Evolutionary conservation across 176 grass and related monocot genomes (phyloP).

Genomic region (Cenchrus fungigraminus): DNA sequence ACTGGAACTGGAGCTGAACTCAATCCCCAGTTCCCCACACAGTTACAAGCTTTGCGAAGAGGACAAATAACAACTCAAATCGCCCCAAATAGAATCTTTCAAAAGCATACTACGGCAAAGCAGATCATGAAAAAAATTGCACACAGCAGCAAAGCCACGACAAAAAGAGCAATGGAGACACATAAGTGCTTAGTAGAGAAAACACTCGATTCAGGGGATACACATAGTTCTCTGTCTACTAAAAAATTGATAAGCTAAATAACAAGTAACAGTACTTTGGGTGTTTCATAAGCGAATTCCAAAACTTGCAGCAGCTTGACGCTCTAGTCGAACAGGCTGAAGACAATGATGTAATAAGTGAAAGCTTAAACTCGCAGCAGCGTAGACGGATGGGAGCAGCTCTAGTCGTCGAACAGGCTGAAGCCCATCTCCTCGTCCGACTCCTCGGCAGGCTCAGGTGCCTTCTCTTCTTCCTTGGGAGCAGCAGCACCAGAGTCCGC

Average conservation of each 20-base stretch:
- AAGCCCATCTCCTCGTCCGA: constrained; percentile 70
- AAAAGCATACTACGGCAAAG: too few relatives aligned
- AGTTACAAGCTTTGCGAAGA: too few relatives aligned
- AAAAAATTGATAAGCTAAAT: neutral
- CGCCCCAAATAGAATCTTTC: too few relatives aligned
- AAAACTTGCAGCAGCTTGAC: constrained; percentile 43
- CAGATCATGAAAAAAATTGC: neutral
- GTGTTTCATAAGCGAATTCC: neutral
- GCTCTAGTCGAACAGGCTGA: constrained; percentile 70
- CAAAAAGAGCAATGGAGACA: neutral
- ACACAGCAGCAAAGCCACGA: neutral
- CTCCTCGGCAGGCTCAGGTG: constrained; percentile 53
- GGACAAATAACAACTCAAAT: too few relatives aligned
- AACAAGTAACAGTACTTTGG: neutral
- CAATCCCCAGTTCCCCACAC: too few relatives aligned
- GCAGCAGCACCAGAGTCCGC: constrained; percentile 43
- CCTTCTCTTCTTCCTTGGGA: constrained; percentile 66
- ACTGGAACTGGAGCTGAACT: too few relatives aligned
- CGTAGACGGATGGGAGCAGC: neutral
- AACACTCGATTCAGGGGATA: too few relatives aligned
- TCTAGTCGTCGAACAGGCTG: constrained; percentile 65
- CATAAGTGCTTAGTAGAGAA: neutral
- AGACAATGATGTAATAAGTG: constrained; percentile 49
- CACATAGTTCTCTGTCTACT: neutral
- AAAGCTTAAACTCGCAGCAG: constrained; percentile 20